A percentile compares a stretch with the other conserved stretches of the same genome.
phyloP scores from a whole-genome alignment of 495 filamentous ascomycete genomes.

The Hypoxylon cercidicola region DNA sequence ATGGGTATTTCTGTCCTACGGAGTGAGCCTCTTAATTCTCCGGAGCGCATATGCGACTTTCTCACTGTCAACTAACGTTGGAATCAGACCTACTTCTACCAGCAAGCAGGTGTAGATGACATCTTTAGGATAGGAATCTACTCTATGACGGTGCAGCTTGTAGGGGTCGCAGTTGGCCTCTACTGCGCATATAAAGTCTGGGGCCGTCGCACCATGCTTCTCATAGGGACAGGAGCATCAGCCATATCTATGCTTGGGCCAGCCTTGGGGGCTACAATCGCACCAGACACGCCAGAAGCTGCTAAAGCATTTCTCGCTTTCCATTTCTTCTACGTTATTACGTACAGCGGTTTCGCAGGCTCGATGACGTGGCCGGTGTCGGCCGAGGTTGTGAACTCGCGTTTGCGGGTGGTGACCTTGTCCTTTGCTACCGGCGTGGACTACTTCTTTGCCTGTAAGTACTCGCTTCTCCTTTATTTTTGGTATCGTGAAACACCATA shows the following conservation, averaged over 20 bases:
- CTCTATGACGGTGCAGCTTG: constrained; percentile 54
- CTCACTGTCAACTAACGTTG: constrained; percentile 20
- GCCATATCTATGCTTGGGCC: constrained; percentile 49
- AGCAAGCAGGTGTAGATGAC: constrained; percentile 41
- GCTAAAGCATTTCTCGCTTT: constrained; percentile 58
- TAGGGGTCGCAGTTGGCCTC: constrained; percentile 56
- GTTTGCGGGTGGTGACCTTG: constrained; percentile 54
- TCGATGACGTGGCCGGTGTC: constrained; percentile 56
- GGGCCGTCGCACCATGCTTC: constrained; percentile 58
- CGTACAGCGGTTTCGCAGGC: constrained; percentile 55
- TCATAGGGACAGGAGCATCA: constrained; percentile 57
- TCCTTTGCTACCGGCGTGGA: constrained; percentile 53
- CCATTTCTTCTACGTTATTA: constrained; percentile 44
- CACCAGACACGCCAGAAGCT: constrained; percentile 50
- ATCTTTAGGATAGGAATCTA: constrained; percentile 49
- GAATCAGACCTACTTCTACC: constrained; percentile 49
- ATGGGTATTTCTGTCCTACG: constrained; percentile 46
- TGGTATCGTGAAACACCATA: constrained; percentile 8
- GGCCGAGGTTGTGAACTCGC: constrained; percentile 51
- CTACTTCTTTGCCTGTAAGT: constrained; percentile 52
- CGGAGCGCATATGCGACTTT: constrained; percentile 5
- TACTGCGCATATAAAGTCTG: constrained; percentile 53
- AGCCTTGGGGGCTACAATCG: constrained; percentile 39
- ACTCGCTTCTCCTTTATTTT: background rate
- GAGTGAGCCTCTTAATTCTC: constrained; percentile 32